A percentile compares a stretch with the other conserved stretches of the same genome.
Evolutionary conservation across 345 rosid species (phyloP).

Genomic region (Aethionema arabicum): DNA sequence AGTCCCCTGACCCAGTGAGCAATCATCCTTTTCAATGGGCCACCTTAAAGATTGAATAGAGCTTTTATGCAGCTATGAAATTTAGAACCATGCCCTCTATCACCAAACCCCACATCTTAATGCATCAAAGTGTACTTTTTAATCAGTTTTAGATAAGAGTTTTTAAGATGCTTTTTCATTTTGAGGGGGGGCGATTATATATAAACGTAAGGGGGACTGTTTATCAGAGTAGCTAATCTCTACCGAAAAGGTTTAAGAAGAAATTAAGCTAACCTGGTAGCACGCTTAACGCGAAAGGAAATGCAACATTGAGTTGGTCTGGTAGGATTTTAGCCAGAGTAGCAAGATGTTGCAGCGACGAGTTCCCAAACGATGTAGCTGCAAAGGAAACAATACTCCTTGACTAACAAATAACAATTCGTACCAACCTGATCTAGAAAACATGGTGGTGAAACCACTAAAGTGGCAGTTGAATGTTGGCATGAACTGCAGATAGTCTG

Average conservation of each 20-base stretch:
- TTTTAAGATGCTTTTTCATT: constrained; percentile 6
- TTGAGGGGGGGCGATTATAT: constrained; percentile 10
- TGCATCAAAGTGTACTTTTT: constrained; percentile 11
- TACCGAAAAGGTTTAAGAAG: background rate
- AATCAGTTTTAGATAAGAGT: constrained; percentile 8
- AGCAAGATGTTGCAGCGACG: constrained; percentile 54
- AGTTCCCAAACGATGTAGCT: constrained; percentile 73
- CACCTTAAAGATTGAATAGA: constrained; percentile 44
- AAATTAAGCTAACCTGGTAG: constrained; percentile 33
- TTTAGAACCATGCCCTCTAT: constrained; percentile 21
- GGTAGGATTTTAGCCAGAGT: constrained; percentile 59
- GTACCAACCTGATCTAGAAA: background rate
- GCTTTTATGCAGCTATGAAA: constrained; percentile 26
- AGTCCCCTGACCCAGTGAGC: constrained; percentile 50
- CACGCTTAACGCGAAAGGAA: constrained; percentile 29
- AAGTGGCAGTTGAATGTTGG: constrained; percentile 4
- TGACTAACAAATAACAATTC: no score
- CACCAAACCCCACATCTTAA: constrained; percentile 21
- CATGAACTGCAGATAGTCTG: background rate
- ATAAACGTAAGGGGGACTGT: constrained; percentile 10
- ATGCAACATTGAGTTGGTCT: constrained; percentile 29
- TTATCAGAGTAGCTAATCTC: background rate
- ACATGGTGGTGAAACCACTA: constrained; percentile 22
- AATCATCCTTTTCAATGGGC: constrained; percentile 44
- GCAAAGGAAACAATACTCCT: constrained; percentile 35